These are phyloP conservation scores for Wickerhamiella lipophila DNA, from an alignment of 805 yeast genomes.

Conservation along the genomic window DNA sequence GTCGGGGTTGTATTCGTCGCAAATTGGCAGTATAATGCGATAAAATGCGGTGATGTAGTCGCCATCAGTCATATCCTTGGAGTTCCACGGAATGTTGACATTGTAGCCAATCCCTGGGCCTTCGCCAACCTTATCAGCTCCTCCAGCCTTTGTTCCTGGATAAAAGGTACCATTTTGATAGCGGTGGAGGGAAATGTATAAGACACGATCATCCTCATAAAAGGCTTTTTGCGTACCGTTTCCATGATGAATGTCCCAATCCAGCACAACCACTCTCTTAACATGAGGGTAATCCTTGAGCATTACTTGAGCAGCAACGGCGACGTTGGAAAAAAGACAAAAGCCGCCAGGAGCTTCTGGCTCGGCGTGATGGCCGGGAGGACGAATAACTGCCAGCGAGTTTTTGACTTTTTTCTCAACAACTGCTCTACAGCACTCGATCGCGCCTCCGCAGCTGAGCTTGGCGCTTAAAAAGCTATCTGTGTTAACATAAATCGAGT, in stretches of 20 bases:
- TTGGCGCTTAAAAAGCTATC: conserved; percentile 81
- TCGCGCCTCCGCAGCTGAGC: conserved; percentile 91
- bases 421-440: conserved; percentile 91
- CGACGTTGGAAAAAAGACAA: conserved; percentile 90
- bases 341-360: conserved; percentile 96
- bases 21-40: conserved; percentile 74
- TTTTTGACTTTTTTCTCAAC: conserved; percentile 86
- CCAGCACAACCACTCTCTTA: conserved; percentile 66
- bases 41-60: conserved; percentile 89
- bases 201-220: conserved; percentile 74
- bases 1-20: conserved; percentile 84
- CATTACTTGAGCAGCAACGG: conserved; percentile 86
- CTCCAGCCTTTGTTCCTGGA: conserved; percentile 80
- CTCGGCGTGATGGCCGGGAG: conserved; percentile 99
- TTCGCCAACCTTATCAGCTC: conserved; percentile 68
- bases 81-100: conserved; percentile 89
- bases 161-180: conserved; percentile 85
- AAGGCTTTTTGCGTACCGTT: conserved; percentile 96
- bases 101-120: conserved; percentile 79
- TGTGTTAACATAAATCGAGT: conserved; percentile 87
- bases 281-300: conserved; percentile 74
- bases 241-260: conserved; percentile 99
- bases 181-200: conserved; percentile 84
- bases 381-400: conserved; percentile 87
- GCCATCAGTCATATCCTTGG: conserved; percentile 85